phyloP scores from a whole-genome alignment of 768 basidiomycete species.

The Crucibulum laeve region DNA sequence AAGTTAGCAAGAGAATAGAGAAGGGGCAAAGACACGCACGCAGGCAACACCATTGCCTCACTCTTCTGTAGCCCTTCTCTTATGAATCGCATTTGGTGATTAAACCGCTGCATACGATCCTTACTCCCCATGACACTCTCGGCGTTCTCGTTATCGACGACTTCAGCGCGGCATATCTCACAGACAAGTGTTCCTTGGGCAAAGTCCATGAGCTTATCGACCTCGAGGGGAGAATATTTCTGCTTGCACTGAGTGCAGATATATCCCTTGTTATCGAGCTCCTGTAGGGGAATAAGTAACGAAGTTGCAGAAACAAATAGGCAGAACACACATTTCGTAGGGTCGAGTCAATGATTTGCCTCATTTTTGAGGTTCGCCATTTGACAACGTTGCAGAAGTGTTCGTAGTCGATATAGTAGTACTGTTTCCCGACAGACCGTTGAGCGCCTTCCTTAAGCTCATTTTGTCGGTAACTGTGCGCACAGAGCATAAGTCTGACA shows the following conservation, averaged over 20 bases:
- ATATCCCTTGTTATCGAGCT: conserved; percentile 97
- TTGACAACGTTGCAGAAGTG: conserved; percentile 97
- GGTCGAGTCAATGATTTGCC: conserved; percentile 81
- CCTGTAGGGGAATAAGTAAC: conserved; percentile 42
- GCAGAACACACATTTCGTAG: conserved; percentile 70
- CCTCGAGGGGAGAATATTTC: conserved; percentile 82
- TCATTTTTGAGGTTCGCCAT: conserved; percentile 94
- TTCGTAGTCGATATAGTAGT: conserved; percentile 96
- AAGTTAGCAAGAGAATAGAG: background rate
- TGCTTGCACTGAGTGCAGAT: conserved; percentile 87
- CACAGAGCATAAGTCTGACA: background rate
- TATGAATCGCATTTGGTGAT: conserved; percentile 84
- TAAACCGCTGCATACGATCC: conserved; percentile 95
- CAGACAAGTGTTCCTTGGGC: conserved; percentile 66
- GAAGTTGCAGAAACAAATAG: background rate
- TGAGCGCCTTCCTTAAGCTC: conserved; percentile 89
- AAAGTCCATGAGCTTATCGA: conserved; percentile 78
- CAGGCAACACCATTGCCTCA: conserved; percentile 81
- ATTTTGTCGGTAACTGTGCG: conserved; percentile 76
- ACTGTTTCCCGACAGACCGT: conserved; percentile 83
- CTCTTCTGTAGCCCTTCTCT: conserved; percentile 85
- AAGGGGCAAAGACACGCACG: conserved; percentile 41
- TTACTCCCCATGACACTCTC: conserved; percentile 82
- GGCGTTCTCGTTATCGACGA: conserved; percentile 88
- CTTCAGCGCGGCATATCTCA: conserved; percentile 82